Base-by-base conservation (phyloP, 129 eudicot genomes). In the Glebionis coronaria region DNA sequence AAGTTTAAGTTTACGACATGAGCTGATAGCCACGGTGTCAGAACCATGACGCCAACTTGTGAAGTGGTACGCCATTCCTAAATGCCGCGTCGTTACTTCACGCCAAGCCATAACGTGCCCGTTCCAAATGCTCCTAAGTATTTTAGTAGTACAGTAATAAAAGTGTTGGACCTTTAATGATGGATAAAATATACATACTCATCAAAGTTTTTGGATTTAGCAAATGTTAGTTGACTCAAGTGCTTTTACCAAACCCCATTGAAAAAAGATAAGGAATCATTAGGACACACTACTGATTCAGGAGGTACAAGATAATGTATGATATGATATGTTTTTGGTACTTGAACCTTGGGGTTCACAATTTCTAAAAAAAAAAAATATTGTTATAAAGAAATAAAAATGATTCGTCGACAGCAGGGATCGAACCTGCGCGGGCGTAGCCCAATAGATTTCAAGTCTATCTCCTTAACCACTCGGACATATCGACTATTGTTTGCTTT, bases 391-490 rank as follows among this genome's bases (percentile, higher is more conserved):
- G 40, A 31, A 31, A 31, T 5, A 31, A 0, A 31, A 31, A 31
- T n/a, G n/a, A n/a, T n/a, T 2, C 96, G 97, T 91, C 96, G 85
- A 85, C 97, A 88, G 94, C 94, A 91, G 96, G 97, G 97, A 79
- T 91, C 97, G 96, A 91, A 91, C 97, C 97, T 85, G 94, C 96
- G 90, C 97, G 96, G 96, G 96, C 96, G 81, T 58, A 86, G 95
- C 94, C 97, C 97, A 93, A 88, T 91, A 88, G 98, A 93, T 93
- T 93, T 93, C 98, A 93, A 93, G 97, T 93, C 97, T 88, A 96
- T 88, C 98, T 93, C 98, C 98, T 93, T 88, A 93, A 89, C 95
- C 99, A 93, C 99, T 93, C 97, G 99, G 95, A 93, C 99, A 93
- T 93, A 93, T 89, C 85, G 95, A 93, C 97, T 0, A 5, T 3